These are phyloP conservation scores for Chalara sp. DNA, from an alignment of 2,329 filamentous ascomycete species.

Conservation along the genomic window DNA sequence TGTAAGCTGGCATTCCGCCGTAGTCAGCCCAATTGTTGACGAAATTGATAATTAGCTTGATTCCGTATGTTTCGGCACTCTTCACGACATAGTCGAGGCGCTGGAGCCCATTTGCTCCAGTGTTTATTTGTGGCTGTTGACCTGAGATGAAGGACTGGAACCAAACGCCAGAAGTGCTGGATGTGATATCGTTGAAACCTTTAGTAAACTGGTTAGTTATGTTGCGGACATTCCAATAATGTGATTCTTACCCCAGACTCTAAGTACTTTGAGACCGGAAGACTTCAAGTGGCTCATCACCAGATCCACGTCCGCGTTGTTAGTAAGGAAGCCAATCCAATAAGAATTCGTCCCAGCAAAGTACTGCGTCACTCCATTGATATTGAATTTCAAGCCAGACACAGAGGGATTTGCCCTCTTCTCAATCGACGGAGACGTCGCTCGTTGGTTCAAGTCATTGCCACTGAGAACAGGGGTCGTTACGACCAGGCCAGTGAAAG, in stretches of 20 bases:
- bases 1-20: slow-evolving; percentile 55
- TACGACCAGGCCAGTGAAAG: too few species aligned
- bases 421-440: too few species aligned
- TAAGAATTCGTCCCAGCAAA: slow-evolving; percentile 43
- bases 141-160: slow-evolving; percentile 37
- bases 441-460: too few species aligned
- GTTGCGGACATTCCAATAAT: slow-evolving; percentile 32
- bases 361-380: not conserved
- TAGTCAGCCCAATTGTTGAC: slow-evolving; percentile 66
- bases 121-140: slow-evolving; percentile 50
- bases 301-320: slow-evolving; percentile 45
- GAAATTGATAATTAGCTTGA: slow-evolving; percentile 58
- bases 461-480: too few species aligned
- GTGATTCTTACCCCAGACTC: slow-evolving; percentile 59
- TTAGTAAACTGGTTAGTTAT: slow-evolving; percentile 28
- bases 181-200: slow-evolving; percentile 2
- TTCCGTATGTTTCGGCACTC: slow-evolving; percentile 47
- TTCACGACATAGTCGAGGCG: slow-evolving; percentile 59
- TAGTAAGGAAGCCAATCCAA: slow-evolving; percentile 46
- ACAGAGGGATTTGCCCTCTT: too few species aligned
- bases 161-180: slow-evolving; percentile 27
- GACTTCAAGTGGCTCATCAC: slow-evolving; percentile 3
- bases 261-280: slow-evolving; percentile 47
- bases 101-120: slow-evolving; percentile 52
- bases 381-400: too few species aligned